Percentiles rank a stretch among this genome's conserved stretches.
Evolutionary conservation across 2,329 filamentous ascomycete species (phyloP).

Genomic region (Venturia nashicola): DNA sequence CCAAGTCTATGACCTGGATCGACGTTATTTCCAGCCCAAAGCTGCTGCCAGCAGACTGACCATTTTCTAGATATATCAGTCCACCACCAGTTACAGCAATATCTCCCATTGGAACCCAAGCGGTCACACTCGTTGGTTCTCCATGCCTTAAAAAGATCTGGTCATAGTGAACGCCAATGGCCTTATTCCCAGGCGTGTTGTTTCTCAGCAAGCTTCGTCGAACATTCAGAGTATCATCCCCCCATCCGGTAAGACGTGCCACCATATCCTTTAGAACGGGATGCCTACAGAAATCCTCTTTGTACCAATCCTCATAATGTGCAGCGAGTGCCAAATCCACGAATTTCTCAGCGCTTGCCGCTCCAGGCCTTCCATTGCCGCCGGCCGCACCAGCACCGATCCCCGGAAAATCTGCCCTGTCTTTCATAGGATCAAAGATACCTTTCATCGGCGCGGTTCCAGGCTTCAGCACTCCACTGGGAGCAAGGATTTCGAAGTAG

Average conservation of each 20-base stretch:
- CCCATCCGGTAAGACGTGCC: slow-evolving; percentile 42
- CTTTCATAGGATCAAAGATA: slow-evolving; percentile 36
- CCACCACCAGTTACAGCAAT: slow-evolving; percentile 43
- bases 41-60: slow-evolving; percentile 20
- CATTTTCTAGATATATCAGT: slow-evolving; percentile 45
- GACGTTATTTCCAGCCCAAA: slow-evolving; percentile 10
- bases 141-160: slow-evolving; percentile 46
- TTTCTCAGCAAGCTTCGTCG: slow-evolving; percentile 42
- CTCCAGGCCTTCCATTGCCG: slow-evolving; percentile 34
- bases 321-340: slow-evolving; percentile 41
- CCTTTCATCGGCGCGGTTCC: slow-evolving; percentile 38
- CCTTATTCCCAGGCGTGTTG: slow-evolving; percentile 43
- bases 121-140: slow-evolving; percentile 39
- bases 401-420: slow-evolving; percentile 34
- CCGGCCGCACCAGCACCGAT: slow-evolving; percentile 39
- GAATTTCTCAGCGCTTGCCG: slow-evolving; percentile 28
- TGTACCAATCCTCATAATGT: slow-evolving; percentile 28
- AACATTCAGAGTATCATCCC: slow-evolving; percentile 32
- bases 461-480: slow-evolving; percentile 44
- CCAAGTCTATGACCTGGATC: background rate
- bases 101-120: slow-evolving; percentile 46
- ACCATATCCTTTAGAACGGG: slow-evolving; percentile 38
- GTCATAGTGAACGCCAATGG: slow-evolving; percentile 49
- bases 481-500: slow-evolving; percentile 42
- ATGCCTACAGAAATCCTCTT: slow-evolving; percentile 42